Conservation (phyloP, 169 alveolate species). For the Plasmodium fragile region DNA sequence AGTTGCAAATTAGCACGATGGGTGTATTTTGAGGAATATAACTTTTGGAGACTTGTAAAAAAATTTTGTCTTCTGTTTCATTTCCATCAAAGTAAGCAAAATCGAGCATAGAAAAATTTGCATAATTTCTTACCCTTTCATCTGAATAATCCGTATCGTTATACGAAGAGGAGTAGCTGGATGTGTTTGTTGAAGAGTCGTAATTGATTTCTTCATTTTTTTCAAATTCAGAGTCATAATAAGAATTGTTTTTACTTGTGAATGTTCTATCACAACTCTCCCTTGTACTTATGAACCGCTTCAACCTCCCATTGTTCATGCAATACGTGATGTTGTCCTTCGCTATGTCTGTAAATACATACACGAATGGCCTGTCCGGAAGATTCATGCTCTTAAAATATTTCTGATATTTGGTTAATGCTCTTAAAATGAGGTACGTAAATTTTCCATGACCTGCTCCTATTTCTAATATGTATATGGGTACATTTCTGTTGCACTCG, state of each 20-base stretch:
- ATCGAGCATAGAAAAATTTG: slow-evolving; percentile 83
- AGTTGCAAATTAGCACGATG: slow-evolving; percentile 84
- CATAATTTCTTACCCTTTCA: slow-evolving; percentile 15
- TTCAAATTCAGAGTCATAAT: slow-evolving; percentile 53
- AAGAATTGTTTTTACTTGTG: slow-evolving; percentile 54
- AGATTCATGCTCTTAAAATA: slow-evolving; percentile 83
- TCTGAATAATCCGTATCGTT: slow-evolving; percentile 45
- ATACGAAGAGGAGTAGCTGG: slow-evolving; percentile 23
- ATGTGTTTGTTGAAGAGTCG: slow-evolving; percentile 22
- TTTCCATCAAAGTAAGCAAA: slow-evolving; percentile 88
- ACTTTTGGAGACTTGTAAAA: slow-evolving; percentile 75
- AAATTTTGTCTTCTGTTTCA: slow-evolving; percentile 77
- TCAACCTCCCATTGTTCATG: slow-evolving; percentile 79
- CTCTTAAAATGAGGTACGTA: slow-evolving; percentile 85
- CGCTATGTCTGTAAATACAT: slow-evolving; percentile 88
- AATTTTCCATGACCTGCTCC: slow-evolving; percentile 90
- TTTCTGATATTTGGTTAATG: slow-evolving; percentile 81
- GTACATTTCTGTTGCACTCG: slow-evolving; percentile 76
- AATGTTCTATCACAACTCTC: slow-evolving; percentile 31
- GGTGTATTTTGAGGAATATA: slow-evolving; percentile 81
- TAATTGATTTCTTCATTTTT: slow-evolving; percentile 28
- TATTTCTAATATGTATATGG: slow-evolving; percentile 82
- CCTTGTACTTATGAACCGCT: slow-evolving; percentile 72
- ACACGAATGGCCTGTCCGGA: slow-evolving; percentile 86
- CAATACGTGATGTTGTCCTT: slow-evolving; percentile 84